Evolutionary conservation across 2,329 filamentous ascomycete genomes (phyloP).

Genomic region (Colletotrichum costaricense): DNA sequence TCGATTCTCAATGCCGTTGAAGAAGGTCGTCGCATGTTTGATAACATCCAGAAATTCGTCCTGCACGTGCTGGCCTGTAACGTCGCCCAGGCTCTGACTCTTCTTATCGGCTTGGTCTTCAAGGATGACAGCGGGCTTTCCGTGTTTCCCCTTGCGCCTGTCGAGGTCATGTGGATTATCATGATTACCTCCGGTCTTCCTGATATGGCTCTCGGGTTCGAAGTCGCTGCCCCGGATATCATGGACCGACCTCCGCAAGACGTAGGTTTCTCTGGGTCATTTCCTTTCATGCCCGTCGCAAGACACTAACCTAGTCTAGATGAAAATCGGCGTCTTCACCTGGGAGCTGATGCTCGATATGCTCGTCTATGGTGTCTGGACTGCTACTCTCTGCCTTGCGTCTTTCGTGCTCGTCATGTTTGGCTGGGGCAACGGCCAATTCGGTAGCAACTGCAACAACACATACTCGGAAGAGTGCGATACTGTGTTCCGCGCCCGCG

Average conservation of each 20-base stretch:
- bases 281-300: slow-evolving; percentile 1
- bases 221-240: slow-evolving; percentile 75
- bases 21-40: slow-evolving; percentile 77
- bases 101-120: slow-evolving; percentile 77
- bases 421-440: slow-evolving; percentile 60
- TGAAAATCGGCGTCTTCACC: slow-evolving; percentile 70
- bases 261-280: slow-evolving; percentile 49
- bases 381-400: slow-evolving; percentile 67
- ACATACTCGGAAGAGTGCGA: slow-evolving; percentile 63
- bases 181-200: slow-evolving; percentile 81
- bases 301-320: slow-evolving; percentile 35
- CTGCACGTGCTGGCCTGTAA: slow-evolving; percentile 76
- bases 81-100: slow-evolving; percentile 74
- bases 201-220: slow-evolving; percentile 81
- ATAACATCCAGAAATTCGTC: slow-evolving; percentile 81
- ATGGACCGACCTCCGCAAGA: slow-evolving; percentile 76
- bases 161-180: slow-evolving; percentile 84
- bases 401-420: slow-evolving; percentile 66
- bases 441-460: slow-evolving; percentile 71
- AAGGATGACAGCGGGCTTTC: slow-evolving; percentile 73
- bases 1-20: slow-evolving; percentile 78
- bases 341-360: slow-evolving; percentile 74
- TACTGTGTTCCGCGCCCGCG: slow-evolving; percentile 75
- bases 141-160: slow-evolving; percentile 77
- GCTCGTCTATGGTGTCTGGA: slow-evolving; percentile 75